Conservation (phyloP, 108 stramenopile genomes). For the Nitzschia sp. region DNA sequence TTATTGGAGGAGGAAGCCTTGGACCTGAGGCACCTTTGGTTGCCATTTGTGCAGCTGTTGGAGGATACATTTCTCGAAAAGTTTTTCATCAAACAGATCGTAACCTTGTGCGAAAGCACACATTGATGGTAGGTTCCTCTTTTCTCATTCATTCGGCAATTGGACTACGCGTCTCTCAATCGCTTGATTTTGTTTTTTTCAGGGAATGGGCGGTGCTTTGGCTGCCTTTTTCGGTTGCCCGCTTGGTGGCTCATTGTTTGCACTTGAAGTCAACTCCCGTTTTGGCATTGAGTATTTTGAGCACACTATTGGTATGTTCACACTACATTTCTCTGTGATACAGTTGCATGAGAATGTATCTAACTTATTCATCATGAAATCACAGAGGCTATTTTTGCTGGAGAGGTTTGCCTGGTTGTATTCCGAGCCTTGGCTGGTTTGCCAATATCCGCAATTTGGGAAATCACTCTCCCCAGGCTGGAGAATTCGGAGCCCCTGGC, state of each 20-base stretch:
- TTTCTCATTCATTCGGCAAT: background rate
- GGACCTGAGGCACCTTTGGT: conserved; percentile 42
- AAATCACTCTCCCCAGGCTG: conserved; percentile 8
- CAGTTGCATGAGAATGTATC: background rate
- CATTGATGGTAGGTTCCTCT: conserved; percentile 36
- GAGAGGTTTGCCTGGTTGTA: conserved; percentile 51
- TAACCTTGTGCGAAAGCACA: conserved; percentile 60
- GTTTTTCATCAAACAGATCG: conserved; percentile 40
- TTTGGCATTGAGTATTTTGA: conserved; percentile 76
- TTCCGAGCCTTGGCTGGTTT: conserved; percentile 51
- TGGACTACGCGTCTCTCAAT: background rate
- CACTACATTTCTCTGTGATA: background rate
- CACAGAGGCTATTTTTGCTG: conserved; percentile 51
- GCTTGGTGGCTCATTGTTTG: conserved; percentile 57
- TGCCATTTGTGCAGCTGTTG: conserved; percentile 51
- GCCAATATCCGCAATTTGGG: conserved; percentile 55
- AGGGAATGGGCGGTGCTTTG: conserved; percentile 59
- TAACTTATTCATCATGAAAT: background rate
- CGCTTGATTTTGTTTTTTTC: background rate
- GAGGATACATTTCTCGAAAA: conserved; percentile 50
- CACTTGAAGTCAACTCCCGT: conserved; percentile 55
- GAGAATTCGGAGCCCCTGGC: conserved; percentile 28
- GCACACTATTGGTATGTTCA: conserved; percentile 39
- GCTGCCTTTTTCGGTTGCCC: conserved; percentile 69
- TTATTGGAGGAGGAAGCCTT: conserved; percentile 12